Base-by-base conservation (phyloP, 2,329 filamentous ascomycete genomes). In the Aspergillus ustus region DNA sequence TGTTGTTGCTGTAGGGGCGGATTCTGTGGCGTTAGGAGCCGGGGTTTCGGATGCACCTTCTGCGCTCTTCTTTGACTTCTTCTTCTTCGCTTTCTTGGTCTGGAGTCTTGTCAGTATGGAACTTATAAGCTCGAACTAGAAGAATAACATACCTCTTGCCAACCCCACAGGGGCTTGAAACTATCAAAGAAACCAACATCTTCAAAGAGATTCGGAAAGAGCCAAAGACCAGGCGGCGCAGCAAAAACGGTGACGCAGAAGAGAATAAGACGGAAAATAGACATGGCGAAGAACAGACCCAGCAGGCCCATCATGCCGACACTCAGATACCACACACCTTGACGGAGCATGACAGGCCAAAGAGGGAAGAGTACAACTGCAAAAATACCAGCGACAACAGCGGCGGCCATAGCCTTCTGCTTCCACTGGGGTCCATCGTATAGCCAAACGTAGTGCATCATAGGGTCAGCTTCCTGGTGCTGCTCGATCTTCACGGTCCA, bases 181-280 rank as follows among this genome's bases (percentile, higher is more conserved):
- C 91, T 96, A 76, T 99, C 95, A 78, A 99, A 90, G 81, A 99
- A 98, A 7, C 94, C 96, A 29, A 99, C 95, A 75, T 99, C 95
- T 77, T 99, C 95, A 82, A 97, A 99, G 20, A 99, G 82, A 75
- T 99, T 99, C 52, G 95, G 95, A 80, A 94, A 99, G 49, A 99
- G 84, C 95, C 95, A 99, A n/a, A 99, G 84, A 71, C 95, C 95
- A 2, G 95, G 95, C 3, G 93, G 82, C 0, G 87, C 84, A 17
- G 85, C 84, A 73, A 98, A 96, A 79, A 96, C 93, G 22, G 95
- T 98, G 75, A 96, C 80, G 75, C 92, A 90, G 82, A 99, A 99
- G 29, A 99, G 83, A 63, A 99, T 96, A 60, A 98, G 85, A 63
- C 95, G 89, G 86, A 99, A 93, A 73, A 99, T 96, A 6, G 94